phyloP scores from a whole-genome alignment of 805 yeast species.

The Lachancea kluyveri region DNA sequence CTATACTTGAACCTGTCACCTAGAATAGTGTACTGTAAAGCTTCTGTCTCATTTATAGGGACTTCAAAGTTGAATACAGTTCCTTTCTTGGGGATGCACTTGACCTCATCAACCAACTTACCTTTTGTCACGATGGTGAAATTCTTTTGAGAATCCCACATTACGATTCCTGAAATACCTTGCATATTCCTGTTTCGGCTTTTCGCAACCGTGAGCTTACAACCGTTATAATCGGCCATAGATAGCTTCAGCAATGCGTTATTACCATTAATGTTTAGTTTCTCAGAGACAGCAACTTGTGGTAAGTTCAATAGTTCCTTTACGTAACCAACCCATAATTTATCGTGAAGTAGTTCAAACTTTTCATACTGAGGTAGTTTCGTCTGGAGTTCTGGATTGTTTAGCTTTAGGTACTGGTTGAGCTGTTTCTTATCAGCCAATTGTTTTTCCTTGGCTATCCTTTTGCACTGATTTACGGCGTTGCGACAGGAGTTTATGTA shows the following conservation, averaged over 20 bases:
- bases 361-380: slow-evolving; percentile 39
- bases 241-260: slow-evolving; percentile 51
- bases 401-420: slow-evolving; percentile 18
- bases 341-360: slow-evolving; percentile 44
- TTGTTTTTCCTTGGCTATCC: slow-evolving; percentile 20
- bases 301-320: slow-evolving; percentile 44
- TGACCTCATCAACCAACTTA: slow-evolving; percentile 53
- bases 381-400: slow-evolving; percentile 15
- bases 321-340: slow-evolving; percentile 72
- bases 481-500: slow-evolving; percentile 20
- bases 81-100: slow-evolving; percentile 61
- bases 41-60: slow-evolving; percentile 35
- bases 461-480: slow-evolving; percentile 21
- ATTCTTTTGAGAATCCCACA: slow-evolving; percentile 76
- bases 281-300: slow-evolving; percentile 10
- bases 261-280: slow-evolving; percentile 20
- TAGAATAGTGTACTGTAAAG: slow-evolving; percentile 54
- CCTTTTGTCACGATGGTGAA: slow-evolving; percentile 47
- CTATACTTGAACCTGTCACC: slow-evolving; percentile 77
- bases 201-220: slow-evolving; percentile 51
- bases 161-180: slow-evolving; percentile 67
- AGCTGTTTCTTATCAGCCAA: slow-evolving; percentile 15
- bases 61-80: slow-evolving; percentile 52
- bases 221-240: slow-evolving; percentile 77
- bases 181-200: slow-evolving; percentile 51